phyloP scores from a whole-genome alignment of 192 early-diverging fungal species.

The Helicostylum pulchrum region DNA sequence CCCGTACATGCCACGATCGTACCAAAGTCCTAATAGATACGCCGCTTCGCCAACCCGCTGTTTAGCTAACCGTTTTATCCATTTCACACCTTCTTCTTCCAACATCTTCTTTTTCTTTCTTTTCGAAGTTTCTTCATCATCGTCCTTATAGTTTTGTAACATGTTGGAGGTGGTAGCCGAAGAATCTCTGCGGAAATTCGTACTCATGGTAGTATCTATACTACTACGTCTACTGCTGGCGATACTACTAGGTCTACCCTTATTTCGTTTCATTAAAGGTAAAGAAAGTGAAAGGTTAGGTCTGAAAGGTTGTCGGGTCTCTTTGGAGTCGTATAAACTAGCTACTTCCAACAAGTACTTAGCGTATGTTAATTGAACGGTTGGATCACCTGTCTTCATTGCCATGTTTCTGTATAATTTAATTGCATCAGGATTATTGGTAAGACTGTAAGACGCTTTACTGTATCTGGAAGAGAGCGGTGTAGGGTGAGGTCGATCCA shows the following conservation, averaged over 20 bases:
- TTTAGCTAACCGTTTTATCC: constrained; percentile 66
- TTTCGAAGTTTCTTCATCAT: neutral
- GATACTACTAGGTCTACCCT: neutral
- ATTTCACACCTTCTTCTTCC: constrained; percentile 63
- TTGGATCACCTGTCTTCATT: constrained; percentile 71
- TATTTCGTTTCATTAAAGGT: neutral
- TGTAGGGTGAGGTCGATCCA: neutral
- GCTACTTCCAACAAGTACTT: constrained; percentile 74
- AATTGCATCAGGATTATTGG: constrained; percentile 36
- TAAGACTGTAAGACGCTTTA: constrained; percentile 27
- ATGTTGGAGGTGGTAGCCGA: neutral
- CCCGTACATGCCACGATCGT: constrained; percentile 59
- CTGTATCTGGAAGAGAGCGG: constrained; percentile 8
- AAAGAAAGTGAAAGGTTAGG: constrained; percentile 7
- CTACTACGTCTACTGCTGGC: constrained; percentile 6
- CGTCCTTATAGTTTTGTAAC: neutral
- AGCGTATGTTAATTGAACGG: constrained; percentile 71
- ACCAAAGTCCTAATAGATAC: constrained; percentile 68
- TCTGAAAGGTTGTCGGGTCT: constrained; percentile 4
- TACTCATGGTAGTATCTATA: neutral
- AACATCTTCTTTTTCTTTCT: constrained; percentile 17
- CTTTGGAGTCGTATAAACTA: constrained; percentile 31
- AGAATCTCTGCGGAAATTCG: too few relatives aligned
- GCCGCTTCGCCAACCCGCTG: constrained; percentile 67
- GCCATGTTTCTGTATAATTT: constrained; percentile 73